Evolutionary conservation across 1,284 basidiomycete genomes (phyloP).

Genomic region (Microbotryum scabiosae): DNA sequence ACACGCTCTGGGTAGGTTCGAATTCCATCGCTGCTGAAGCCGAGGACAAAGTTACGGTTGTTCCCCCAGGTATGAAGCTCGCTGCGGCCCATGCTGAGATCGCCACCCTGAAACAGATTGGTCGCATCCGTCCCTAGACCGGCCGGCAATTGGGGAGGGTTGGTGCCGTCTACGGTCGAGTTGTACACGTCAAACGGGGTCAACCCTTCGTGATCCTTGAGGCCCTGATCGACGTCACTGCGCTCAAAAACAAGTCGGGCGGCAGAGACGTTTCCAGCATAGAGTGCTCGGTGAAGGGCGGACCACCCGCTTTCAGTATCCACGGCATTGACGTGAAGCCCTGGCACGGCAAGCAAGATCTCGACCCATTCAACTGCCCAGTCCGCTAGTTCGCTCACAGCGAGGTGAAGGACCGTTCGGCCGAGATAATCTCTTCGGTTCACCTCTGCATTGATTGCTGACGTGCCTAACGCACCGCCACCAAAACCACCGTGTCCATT

Average conservation of each 20-base stretch:
- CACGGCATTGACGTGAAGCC: slow-evolving; percentile 68
- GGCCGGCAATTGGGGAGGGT: slow-evolving; percentile 1
- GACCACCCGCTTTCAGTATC: slow-evolving; percentile 88
- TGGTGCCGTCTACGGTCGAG: slow-evolving; percentile 60
- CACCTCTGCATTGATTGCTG: slow-evolving; percentile 46
- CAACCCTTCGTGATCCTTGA: slow-evolving; percentile 85
- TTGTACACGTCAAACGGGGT: slow-evolving; percentile 93
- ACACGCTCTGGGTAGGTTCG: slow-evolving; percentile 73
- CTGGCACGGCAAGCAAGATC: slow-evolving; percentile 67
- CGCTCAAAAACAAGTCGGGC: slow-evolving; percentile 68
- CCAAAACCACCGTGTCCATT: neutral
- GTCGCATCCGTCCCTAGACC: no score
- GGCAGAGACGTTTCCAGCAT: slow-evolving; percentile 70
- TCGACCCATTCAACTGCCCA: slow-evolving; percentile 69
- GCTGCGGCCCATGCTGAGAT: slow-evolving; percentile 18
- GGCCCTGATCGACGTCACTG: slow-evolving; percentile 59
- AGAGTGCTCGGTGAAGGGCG: slow-evolving; percentile 81
- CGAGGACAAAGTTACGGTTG: slow-evolving; percentile 60
- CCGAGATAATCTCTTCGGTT: slow-evolving; percentile 66
- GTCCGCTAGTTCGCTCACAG: slow-evolving; percentile 53
- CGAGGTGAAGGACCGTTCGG: slow-evolving; percentile 72
- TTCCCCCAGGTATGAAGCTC: slow-evolving; percentile 86
- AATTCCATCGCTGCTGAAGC: slow-evolving; percentile 71
- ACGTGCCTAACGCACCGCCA: slow-evolving; percentile 1
- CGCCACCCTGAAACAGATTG: neutral